Conservation (phyloP, 2,329 filamentous ascomycete species). For the Juglanconis sp. region DNA sequence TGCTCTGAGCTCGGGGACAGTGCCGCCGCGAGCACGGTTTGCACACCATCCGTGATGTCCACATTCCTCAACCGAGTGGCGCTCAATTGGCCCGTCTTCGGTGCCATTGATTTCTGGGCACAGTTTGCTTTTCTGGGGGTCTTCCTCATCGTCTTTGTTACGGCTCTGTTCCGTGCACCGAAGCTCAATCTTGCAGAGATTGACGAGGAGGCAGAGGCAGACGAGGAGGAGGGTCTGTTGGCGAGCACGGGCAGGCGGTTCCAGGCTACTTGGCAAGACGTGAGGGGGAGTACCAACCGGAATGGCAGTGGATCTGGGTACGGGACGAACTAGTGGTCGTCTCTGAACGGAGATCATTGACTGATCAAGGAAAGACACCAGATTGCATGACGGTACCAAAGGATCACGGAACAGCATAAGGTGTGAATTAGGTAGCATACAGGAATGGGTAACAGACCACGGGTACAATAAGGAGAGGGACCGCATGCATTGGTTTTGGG, state of each 20-base stretch:
- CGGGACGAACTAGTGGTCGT: conserved; percentile 8
- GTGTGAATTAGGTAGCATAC: neutral
- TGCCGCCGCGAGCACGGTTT: conserved; percentile 71
- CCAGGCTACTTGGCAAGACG: conserved; percentile 84
- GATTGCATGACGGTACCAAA: neutral
- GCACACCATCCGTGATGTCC: conserved; percentile 86
- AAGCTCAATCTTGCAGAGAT: conserved; percentile 71
- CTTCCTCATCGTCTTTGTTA: conserved; percentile 77
- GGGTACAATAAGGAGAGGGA: neutral
- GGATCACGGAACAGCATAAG: neutral
- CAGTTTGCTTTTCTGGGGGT: conserved; percentile 87
- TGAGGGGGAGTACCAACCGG: conserved; percentile 55
- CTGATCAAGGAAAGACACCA: neutral
- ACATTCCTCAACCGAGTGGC: conserved; percentile 92
- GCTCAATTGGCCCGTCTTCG: conserved; percentile 93
- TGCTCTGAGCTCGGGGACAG: conserved; percentile 77
- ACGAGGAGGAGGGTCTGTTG: conserved; percentile 89
- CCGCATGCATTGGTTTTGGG: neutral
- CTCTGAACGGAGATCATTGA: neutral
- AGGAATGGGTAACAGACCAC: neutral
- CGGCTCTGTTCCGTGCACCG: conserved; percentile 76
- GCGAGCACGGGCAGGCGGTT: conserved; percentile 79
- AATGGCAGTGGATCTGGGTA: conserved; percentile 1
- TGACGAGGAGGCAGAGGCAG: conserved; percentile 85
- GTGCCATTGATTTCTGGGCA: conserved; percentile 89